phyloP scores from a whole-genome alignment of 352 stramenopile genomes.

The Thraustochytrium striatum region DNA sequence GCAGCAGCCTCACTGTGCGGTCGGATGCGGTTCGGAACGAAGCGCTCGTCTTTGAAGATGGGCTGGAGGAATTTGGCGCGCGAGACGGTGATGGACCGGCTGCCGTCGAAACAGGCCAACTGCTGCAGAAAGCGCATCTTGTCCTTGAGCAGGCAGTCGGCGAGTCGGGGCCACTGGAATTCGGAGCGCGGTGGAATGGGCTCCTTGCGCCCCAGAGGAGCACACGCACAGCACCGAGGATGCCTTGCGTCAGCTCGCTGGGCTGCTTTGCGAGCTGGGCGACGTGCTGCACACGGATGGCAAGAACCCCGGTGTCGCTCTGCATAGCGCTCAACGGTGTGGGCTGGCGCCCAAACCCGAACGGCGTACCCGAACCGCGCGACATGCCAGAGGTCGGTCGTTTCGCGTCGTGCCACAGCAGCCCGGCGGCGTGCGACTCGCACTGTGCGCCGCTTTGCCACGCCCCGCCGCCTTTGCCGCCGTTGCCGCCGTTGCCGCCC shows the following conservation, averaged over 20 bases:
- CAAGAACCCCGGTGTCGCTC: constrained; percentile 2
- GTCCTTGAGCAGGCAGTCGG: neutral
- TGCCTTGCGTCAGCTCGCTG: constrained; percentile 19
- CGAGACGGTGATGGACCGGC: constrained; percentile 1
- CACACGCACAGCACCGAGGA: constrained; percentile 27
- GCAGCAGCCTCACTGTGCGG: neutral
- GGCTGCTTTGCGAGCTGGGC: neutral
- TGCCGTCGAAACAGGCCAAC: neutral
- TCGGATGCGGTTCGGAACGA: constrained; percentile 2
- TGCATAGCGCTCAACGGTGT: too few relatives aligned
- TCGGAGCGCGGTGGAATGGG: constrained; percentile 12
- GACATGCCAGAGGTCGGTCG: too few relatives aligned
- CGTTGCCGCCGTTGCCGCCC: neutral
- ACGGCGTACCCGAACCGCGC: too few relatives aligned
- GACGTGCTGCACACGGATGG: neutral
- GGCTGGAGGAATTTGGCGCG: constrained; percentile 23
- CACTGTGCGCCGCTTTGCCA: too few relatives aligned
- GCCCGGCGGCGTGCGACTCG: too few relatives aligned
- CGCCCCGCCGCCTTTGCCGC: too few relatives aligned
- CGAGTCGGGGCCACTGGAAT: constrained; percentile 25
- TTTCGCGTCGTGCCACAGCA: neutral
- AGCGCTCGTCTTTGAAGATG: constrained; percentile 32
- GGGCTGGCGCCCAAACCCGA: too few relatives aligned
- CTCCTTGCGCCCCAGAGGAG: constrained; percentile 9
- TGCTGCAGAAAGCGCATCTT: neutral